phyloP scores from a whole-genome alignment of 768 basidiomycete species.

The Sarcodon aspratus region DNA sequence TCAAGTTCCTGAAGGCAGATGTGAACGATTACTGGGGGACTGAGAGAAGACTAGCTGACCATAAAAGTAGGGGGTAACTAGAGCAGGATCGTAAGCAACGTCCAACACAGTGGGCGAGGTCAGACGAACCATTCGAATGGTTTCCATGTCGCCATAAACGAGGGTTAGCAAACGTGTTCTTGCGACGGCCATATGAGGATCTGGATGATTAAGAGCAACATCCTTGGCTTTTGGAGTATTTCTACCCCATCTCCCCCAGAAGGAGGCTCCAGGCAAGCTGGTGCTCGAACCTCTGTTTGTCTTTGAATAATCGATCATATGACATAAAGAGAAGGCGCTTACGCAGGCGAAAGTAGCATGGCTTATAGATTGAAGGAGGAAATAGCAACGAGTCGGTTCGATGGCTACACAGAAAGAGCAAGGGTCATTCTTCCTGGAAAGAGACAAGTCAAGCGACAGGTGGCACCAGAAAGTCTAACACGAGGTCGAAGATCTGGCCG shows the following conservation, averaged over 20 bases:
- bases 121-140: slow-evolving; percentile 52
- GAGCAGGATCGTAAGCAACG: slow-evolving; percentile 2
- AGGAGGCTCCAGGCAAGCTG: slow-evolving; percentile 35
- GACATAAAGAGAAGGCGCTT: slow-evolving; percentile 19
- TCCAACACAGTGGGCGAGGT: slow-evolving; percentile 2
- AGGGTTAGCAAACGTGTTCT: slow-evolving; percentile 73
- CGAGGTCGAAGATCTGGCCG: too few relatives aligned
- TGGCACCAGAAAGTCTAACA: too few relatives aligned
- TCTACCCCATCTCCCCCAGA: slow-evolving; percentile 55
- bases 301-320: slow-evolving; percentile 12
- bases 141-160: slow-evolving; percentile 79
- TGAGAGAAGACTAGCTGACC: slow-evolving; percentile 27
- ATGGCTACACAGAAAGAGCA: too few relatives aligned
- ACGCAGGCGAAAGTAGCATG: slow-evolving; percentile 84
- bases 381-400: too few relatives aligned
- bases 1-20: slow-evolving; percentile 55
- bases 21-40: slow-evolving; percentile 4
- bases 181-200: slow-evolving; percentile 56
- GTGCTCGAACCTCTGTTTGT: slow-evolving; percentile 52
- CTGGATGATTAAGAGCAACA: slow-evolving; percentile 39
- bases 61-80: slow-evolving; percentile 60
- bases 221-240: slow-evolving; percentile 44
- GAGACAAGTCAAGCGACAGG: too few relatives aligned
- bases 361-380: not conserved
- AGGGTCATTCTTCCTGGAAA: too few relatives aligned